Evolutionary conservation across 805 yeast species (phyloP).

Genomic region (Saccharomycopsis vini): DNA sequence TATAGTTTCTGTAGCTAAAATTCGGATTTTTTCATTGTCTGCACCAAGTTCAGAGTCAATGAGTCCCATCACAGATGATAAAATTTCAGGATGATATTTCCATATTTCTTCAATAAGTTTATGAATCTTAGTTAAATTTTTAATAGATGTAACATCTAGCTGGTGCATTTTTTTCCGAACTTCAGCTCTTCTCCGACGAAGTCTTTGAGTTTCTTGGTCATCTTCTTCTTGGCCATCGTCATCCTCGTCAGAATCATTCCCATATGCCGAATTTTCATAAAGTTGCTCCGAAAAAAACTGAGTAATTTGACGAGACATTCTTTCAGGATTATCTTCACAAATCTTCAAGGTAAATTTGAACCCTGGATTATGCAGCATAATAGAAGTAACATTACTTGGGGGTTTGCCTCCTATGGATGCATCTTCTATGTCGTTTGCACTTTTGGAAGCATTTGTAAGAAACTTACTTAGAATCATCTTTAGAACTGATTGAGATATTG

Average conservation of each 20-base stretch:
- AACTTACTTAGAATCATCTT: constrained; percentile 60
- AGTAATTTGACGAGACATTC: constrained; percentile 67
- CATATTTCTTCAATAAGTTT: constrained; percentile 57
- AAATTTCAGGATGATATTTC: constrained; percentile 67
- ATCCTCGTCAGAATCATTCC: constrained; percentile 22
- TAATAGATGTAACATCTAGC: constrained; percentile 21
- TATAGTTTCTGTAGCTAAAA: constrained; percentile 63
- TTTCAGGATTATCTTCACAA: constrained; percentile 61
- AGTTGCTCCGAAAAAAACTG: constrained; percentile 72
- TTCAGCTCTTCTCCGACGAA: constrained; percentile 1
- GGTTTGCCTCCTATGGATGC: too few relatives aligned
- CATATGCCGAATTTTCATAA: constrained; percentile 36
- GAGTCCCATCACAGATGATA: constrained; percentile 67
- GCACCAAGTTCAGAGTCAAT: constrained; percentile 75
- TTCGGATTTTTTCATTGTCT: constrained; percentile 51
- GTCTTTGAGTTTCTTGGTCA: background rate
- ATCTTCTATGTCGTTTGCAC: constrained; percentile 12
- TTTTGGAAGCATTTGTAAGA: constrained; percentile 27
- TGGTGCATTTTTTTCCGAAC: background rate
- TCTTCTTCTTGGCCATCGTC: constrained; percentile 17
- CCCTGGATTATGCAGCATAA: constrained; percentile 32
- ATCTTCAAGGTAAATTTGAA: constrained; percentile 57
- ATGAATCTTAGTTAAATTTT: constrained; percentile 53
- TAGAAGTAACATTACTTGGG: background rate
- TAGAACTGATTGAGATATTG: constrained; percentile 51